Evolutionary conservation across 208 protist genomes (phyloP).

Genomic region (Trypanosomatidae sp.): DNA sequence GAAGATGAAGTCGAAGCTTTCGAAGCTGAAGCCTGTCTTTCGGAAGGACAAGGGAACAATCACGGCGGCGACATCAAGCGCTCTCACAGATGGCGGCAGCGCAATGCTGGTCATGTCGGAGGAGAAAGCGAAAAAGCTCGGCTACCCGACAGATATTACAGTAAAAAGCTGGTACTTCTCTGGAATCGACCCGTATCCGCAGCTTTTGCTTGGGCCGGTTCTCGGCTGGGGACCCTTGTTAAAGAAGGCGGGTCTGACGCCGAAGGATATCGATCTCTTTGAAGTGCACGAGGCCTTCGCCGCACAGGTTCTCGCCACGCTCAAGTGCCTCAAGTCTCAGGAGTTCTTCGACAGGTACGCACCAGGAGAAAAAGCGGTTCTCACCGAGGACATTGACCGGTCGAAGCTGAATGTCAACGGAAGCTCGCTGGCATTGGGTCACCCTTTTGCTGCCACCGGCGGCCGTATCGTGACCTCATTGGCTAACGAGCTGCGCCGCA

Average conservation of each 20-base stretch:
- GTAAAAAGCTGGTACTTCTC: constrained; percentile 74
- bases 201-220: constrained; percentile 84
- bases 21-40: constrained; percentile 71
- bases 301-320: constrained; percentile 82
- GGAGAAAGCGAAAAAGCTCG: constrained; percentile 72
- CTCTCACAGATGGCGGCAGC: constrained; percentile 81
- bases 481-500: constrained; percentile 78
- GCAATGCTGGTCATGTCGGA: constrained; percentile 88
- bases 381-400: constrained; percentile 53
- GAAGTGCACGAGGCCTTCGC: constrained; percentile 92
- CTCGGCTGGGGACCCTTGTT: constrained; percentile 74
- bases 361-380: too few species aligned
- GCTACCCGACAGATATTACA: constrained; percentile 70
- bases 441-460: constrained; percentile 89
- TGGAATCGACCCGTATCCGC: constrained; percentile 85
- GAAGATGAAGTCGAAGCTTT: constrained; percentile 66
- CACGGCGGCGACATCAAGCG: constrained; percentile 75
- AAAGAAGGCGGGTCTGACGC: constrained; percentile 61
- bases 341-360: constrained; percentile 78
- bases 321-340: constrained; percentile 62
- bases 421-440: constrained; percentile 77
- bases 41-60: constrained; percentile 78
- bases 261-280: constrained; percentile 84
- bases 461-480: constrained; percentile 77
- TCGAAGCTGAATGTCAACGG: constrained; percentile 85